Evolutionary conservation across 208 protist species (phyloP).

Genomic region (Leishmania mexicana): DNA sequence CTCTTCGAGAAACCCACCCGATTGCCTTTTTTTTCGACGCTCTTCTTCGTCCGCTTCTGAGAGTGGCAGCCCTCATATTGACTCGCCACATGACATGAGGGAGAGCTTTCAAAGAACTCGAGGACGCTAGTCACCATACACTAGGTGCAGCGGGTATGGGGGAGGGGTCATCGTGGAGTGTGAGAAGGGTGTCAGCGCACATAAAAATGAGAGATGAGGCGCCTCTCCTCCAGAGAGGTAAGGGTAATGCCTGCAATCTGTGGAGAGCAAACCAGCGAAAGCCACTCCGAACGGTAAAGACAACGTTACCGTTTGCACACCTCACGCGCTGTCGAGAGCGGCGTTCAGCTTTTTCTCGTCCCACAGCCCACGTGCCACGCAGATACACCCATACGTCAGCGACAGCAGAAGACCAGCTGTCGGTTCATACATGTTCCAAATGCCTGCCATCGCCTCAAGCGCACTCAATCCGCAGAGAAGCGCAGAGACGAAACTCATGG

Average conservation of each 20-base stretch:
- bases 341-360: constrained; percentile 26
- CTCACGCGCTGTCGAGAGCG: constrained; percentile 5
- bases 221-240: neutral
- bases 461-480: neutral
- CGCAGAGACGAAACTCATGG: constrained; percentile 5
- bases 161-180: neutral
- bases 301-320: neutral
- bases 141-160: neutral
- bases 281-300: neutral
- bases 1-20: neutral
- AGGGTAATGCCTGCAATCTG: neutral
- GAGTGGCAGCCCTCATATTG: neutral
- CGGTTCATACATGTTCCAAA: neutral
- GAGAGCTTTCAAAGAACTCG: neutral
- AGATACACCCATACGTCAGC: constrained; percentile 1
- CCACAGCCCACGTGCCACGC: constrained; percentile 18
- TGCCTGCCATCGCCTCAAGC: neutral
- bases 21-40: too few relatives aligned
- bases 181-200: neutral
- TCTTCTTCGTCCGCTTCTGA: neutral
- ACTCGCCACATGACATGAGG: neutral
- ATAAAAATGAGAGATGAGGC: neutral
- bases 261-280: neutral
- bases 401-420: neutral
- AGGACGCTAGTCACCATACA: neutral